Base-by-base conservation (phyloP, 2,329 filamentous ascomycete genomes). In the Ophiognomonia clavigignenti-juglandacearum region DNA sequence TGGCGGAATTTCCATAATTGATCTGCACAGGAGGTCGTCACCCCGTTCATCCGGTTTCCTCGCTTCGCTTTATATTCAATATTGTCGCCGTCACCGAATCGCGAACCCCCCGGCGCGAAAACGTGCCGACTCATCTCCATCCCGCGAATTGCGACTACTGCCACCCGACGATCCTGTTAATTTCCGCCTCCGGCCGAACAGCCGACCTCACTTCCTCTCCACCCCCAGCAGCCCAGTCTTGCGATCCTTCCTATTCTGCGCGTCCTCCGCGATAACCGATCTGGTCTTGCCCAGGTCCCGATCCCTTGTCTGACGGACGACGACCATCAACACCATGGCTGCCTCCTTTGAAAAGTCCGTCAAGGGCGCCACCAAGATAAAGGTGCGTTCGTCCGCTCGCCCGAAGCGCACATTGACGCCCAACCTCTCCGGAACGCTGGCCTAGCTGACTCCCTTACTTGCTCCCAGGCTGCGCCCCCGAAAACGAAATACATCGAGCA, bases 401-500 rank as follows among this genome's bases (percentile, higher is more conserved):
- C 10, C 32, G 31, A 19, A 9, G 26, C 32, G 9, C 26, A n/a
- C 5, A 29, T 11, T 18, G n/a, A n/a, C n/a, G n/a, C n/a, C n/a
- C n/a, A n/a, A n/a, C n/a, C n/a, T n/a, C n/a, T n/a, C n/a, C n/a
- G n/a, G n/a, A n/a, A n/a, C n/a, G n/a, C n/a, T n/a, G n/a, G n/a
- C n/a, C n/a, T n/a, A n/a, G n/a, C n/a, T n/a, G n/a, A n/a, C n/a
- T n/a, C n/a, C n/a, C n/a, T 26, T 24, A 27, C 18, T 4, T 40
- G 39, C 53, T 46, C 45, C 49, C 40, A 95, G 88, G 86, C 91
- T 69, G 93, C 93, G 57, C 88, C 93, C 53, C 93, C 93, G 43
- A 98, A 98, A 73, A 93, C 92, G 47, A 98, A 98, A 71, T 98
- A 97, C 73, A 95, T 98, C 73, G 93, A 98, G 68, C 90, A 96